phyloP scores from a whole-genome alignment of 2,329 filamentous ascomycete genomes.

The Colletotrichum viniferum region DNA sequence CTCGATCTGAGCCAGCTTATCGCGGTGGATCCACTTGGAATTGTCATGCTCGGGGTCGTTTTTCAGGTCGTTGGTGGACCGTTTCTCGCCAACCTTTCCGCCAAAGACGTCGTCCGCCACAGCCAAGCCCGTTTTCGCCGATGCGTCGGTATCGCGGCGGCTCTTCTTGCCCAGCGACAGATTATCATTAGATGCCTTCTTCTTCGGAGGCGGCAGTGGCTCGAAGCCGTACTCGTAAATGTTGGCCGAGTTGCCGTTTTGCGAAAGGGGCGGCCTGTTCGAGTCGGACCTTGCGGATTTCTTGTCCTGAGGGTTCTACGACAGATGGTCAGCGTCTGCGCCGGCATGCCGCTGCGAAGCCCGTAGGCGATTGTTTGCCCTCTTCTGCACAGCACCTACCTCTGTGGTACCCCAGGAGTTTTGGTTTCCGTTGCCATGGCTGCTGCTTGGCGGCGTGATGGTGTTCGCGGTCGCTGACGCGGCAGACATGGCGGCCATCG shows the following conservation, averaged over 20 bases:
- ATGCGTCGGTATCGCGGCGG: conserved; percentile 24
- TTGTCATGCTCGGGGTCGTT: conserved; percentile 51
- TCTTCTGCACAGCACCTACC: conserved; percentile 34
- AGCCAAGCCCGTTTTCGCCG: conserved; percentile 8
- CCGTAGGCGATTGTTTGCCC: background rate
- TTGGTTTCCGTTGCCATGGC: conserved; percentile 52
- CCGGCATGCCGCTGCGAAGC: background rate
- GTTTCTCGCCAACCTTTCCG: conserved; percentile 24
- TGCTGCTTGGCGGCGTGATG: conserved; percentile 53
- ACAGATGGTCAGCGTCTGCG: background rate
- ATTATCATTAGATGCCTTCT: conserved; percentile 40
- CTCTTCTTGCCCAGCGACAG: conserved; percentile 23
- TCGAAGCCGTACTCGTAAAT: conserved; percentile 23
- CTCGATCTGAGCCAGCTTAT: conserved; percentile 83
- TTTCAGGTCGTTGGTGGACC: conserved; percentile 29
- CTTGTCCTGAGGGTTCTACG: conserved; percentile 24
- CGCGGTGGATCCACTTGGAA: conserved; percentile 84
- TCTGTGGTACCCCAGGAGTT: conserved; percentile 48
- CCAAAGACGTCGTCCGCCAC: conserved; percentile 32
- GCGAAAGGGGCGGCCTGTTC: conserved; percentile 15
- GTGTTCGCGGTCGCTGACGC: conserved; percentile 50
- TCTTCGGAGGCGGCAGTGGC: conserved; percentile 29
- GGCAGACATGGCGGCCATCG: conserved; percentile 60
- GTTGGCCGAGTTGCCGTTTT: conserved; percentile 27
- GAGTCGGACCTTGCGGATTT: conserved; percentile 18